These are phyloP conservation scores for Polygonum maritimum DNA, from an alignment of 148 eudicot genomes.

Conservation along the genomic window DNA sequence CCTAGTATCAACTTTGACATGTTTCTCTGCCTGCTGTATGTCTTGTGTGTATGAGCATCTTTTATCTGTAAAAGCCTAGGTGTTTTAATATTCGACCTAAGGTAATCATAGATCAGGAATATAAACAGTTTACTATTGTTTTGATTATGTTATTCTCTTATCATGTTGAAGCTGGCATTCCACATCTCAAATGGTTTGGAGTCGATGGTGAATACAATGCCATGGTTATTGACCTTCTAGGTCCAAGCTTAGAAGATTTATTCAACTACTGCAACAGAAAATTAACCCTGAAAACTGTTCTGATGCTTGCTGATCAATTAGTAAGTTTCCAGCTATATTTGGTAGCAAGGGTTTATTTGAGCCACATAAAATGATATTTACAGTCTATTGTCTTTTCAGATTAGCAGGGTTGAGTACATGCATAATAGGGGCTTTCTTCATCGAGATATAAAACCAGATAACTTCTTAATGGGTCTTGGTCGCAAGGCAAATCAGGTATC, in stretches of 20 bases:
- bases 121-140: not conserved
- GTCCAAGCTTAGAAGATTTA: constrained; percentile 81
- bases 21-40: not conserved
- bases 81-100: not conserved
- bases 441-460: constrained; percentile 91
- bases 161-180: constrained; percentile 57
- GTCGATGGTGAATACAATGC: constrained; percentile 70
- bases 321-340: constrained; percentile 28
- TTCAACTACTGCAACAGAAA: constrained; percentile 77
- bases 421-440: constrained; percentile 87
- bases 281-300: constrained; percentile 61
- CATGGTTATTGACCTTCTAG: constrained; percentile 92
- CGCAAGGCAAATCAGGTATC: constrained; percentile 82
- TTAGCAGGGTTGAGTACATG: constrained; percentile 76
- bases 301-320: constrained; percentile 91
- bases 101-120: not conserved
- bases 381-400: constrained; percentile 24
- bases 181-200: constrained; percentile 79
- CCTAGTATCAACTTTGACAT: not conserved
- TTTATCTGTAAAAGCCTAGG: not conserved
- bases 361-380: not conserved
- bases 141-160: not conserved
- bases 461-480: constrained; percentile 84
- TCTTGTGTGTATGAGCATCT: not conserved
- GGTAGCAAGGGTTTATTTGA: not conserved